phyloP scores from a whole-genome alignment of 2,329 filamentous ascomycete genomes.

The Fusarium longipes region DNA sequence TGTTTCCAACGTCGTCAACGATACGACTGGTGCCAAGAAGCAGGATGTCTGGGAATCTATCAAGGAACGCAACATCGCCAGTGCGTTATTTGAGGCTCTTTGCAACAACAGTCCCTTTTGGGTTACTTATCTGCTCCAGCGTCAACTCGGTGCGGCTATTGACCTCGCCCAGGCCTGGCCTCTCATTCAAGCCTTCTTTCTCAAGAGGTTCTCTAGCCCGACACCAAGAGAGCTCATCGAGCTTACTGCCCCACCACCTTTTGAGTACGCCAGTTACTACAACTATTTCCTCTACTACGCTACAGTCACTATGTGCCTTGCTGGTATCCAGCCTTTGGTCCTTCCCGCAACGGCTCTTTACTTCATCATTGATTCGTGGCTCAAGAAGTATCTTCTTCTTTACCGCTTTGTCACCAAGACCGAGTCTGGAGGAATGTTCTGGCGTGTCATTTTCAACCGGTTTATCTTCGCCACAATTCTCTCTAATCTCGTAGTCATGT shows the following conservation, averaged over 20 bases:
- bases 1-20: slow-evolving; percentile 71
- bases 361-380: slow-evolving; percentile 84
- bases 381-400: slow-evolving; percentile 95
- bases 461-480: slow-evolving; percentile 84
- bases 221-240: slow-evolving; percentile 93
- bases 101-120: slow-evolving; percentile 90
- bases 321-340: slow-evolving; percentile 86
- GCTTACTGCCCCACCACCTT: slow-evolving; percentile 88
- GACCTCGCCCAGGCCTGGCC: slow-evolving; percentile 92
- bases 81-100: slow-evolving; percentile 76
- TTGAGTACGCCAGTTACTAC: slow-evolving; percentile 97
- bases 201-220: slow-evolving; percentile 84
- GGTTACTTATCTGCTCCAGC: slow-evolving; percentile 92
- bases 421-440: slow-evolving; percentile 92
- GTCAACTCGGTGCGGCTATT: slow-evolving; percentile 91
- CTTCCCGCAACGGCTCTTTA: slow-evolving; percentile 89
- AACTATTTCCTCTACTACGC: slow-evolving; percentile 97
- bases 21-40: slow-evolving; percentile 60
- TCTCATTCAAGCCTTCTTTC: slow-evolving; percentile 84
- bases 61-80: slow-evolving; percentile 69
- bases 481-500: slow-evolving; percentile 80
- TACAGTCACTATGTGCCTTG: slow-evolving; percentile 88
- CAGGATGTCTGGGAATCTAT: slow-evolving; percentile 77
- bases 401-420: slow-evolving; percentile 98
- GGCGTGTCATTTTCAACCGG: slow-evolving; percentile 93